Conservation (phyloP, 495 filamentous ascomycete genomes). For the Annulohypoxylon stygium region DNA sequence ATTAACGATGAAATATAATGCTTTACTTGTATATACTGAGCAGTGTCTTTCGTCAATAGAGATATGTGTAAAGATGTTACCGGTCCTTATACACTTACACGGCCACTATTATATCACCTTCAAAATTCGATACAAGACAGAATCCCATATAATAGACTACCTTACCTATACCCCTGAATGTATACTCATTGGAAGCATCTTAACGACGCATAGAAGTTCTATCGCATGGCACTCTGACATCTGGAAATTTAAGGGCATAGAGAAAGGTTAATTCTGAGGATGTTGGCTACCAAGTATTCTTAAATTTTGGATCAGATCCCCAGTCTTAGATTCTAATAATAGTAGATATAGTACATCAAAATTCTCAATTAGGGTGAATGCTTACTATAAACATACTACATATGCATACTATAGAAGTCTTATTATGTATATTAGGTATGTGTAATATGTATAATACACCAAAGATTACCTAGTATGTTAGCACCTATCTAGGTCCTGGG, state of each 20-base stretch:
- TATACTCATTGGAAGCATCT: no score
- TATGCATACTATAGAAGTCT: neutral
- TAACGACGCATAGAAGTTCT: neutral
- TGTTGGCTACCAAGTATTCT: neutral
- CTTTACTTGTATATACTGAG: no score
- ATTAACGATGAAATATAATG: no score
- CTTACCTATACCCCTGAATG: no score
- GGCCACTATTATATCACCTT: no score
- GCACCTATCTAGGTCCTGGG: neutral
- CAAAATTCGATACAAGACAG: no score
- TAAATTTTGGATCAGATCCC: neutral
- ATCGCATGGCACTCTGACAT: neutral
- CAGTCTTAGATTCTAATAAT: neutral
- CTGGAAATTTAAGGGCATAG: neutral
- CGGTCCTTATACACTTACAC: no score
- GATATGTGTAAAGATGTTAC: no score
- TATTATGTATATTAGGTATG: neutral
- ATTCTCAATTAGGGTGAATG: neutral
- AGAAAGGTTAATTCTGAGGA: neutral
- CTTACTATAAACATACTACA: no score
- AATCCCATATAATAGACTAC: no score
- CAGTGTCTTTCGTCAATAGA: no score
- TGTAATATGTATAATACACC: neutral
- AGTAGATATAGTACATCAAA: neutral
- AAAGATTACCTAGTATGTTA: neutral